Base-by-base conservation (phyloP, 176 grass and related monocot species). In the Bonia amplexicaulis region DNA sequence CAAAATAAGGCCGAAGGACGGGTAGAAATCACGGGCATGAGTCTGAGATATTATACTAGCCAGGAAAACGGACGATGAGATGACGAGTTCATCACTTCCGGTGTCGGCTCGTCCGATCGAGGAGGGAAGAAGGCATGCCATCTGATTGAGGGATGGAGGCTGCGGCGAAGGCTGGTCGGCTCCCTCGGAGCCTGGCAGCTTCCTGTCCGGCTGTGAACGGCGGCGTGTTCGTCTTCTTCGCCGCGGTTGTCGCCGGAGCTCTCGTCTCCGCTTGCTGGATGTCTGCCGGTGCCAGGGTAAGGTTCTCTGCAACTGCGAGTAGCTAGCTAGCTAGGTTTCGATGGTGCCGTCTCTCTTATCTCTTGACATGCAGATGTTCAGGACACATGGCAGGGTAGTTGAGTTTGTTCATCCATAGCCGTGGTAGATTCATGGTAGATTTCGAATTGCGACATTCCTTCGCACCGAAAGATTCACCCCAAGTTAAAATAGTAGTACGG, bases 151-250 rank as follows among this genome's bases (percentile, higher is more conserved):
- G 19, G 62, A 82, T 88, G 88, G 73, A 82, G 33, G 12, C 78
- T 31, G 46, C 74, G 76, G 31, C 45, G 39, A 85, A 41, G 73
- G 51, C 29, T 19, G 44, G 61, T 22, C 64, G 78, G 80, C 41
- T 86, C 26, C 47, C 58, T 22, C 76, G 77, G 86, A 72, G 84
- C 79, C 66, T 86, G 61, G 73, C 79, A 1, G 66, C 31, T 17
- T 47, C 58, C 37, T 90, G 67, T 12, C 65, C 75, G 23, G 70
- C 51, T 13, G 55, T 76, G 13, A 85, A 66, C 61, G 63, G 70
- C n/a, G 82, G 80, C 40, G 74, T 91, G 39, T 40, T 77, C 52
- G 25, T 84, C 79, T 86, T 91, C 89, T 75, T 89, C 70, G 61
- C 62, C 17, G 74, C 73, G 5, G 47, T 84, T 13, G 64, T 94